Percentiles rank a stretch among this genome's conserved stretches.
Conservation (phyloP, 1,284 basidiomycete genomes). For the Irpex sp. region DNA sequence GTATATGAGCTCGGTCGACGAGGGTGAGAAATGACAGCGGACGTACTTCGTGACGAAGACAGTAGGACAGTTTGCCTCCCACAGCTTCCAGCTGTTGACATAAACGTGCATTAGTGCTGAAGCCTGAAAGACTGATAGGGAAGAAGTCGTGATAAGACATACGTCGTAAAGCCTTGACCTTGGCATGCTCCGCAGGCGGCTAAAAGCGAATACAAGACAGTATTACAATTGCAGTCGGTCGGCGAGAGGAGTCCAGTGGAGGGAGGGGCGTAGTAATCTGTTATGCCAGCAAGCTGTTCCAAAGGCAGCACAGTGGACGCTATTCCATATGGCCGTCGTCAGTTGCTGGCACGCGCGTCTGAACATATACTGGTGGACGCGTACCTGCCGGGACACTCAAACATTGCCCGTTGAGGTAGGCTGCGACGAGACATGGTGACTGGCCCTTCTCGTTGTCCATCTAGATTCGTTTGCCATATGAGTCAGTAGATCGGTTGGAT, state of each 20-base stretch:
- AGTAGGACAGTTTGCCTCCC: constrained; percentile 4
- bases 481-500: neutral
- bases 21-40: too few species aligned
- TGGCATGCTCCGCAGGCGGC: constrained; percentile 10
- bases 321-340: neutral
- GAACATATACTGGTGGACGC: neutral
- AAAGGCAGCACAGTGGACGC: neutral
- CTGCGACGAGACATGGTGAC: constrained; percentile 10
- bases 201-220: constrained; percentile 11
- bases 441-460: constrained; percentile 10
- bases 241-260: neutral
- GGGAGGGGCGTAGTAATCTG: constrained; percentile 2
- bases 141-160: neutral
- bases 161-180: neutral
- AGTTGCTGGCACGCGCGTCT: neutral
- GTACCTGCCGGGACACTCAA: neutral
- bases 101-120: neutral
- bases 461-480: neutral
- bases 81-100: neutral
- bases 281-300: neutral
- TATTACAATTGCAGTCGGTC: constrained; percentile 8
- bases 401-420: constrained; percentile 8
- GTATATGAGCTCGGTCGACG: too few species aligned
- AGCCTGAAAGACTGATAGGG: neutral
- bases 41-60: neutral